Evolutionary conservation across 768 basidiomycete genomes (phyloP).

Genomic region (Lactarius deliciosus): DNA sequence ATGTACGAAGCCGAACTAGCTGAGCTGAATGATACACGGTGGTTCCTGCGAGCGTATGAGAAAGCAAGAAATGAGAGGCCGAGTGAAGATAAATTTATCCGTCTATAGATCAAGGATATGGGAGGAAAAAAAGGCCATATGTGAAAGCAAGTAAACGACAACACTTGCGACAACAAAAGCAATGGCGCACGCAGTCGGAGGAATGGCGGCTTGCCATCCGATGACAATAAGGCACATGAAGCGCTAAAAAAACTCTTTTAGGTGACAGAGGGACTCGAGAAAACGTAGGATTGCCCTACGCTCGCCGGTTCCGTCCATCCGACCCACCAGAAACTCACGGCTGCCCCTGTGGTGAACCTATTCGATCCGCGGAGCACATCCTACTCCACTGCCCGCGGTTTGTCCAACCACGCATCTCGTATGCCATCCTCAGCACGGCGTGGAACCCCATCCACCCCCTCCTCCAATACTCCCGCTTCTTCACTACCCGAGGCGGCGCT

Average conservation of each 20-base stretch:
- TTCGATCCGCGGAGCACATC: no score
- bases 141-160: not conserved
- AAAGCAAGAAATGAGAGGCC: not conserved
- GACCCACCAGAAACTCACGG: no score
- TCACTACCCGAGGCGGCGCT: no score
- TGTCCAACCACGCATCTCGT: no score
- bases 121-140: not conserved
- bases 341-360: no score
- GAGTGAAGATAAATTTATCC: not conserved
- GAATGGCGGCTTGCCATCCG: slow-evolving; percentile 3
- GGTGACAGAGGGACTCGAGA: not conserved
- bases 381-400: no score
- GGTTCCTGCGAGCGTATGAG: not conserved
- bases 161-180: no score
- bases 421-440: no score
- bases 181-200: not conserved
- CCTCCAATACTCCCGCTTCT: no score
- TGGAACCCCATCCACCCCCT: no score
- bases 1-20: not conserved
- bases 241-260: not conserved
- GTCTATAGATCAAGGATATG: not conserved
- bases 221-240: not conserved
- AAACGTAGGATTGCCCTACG: not conserved
- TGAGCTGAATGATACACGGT: not conserved
- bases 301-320: no score